Percentiles rank a stretch among this genome's conserved stretches.
Conservation (phyloP, 805 yeast species). For the Tanozyma kutaoensis region DNA sequence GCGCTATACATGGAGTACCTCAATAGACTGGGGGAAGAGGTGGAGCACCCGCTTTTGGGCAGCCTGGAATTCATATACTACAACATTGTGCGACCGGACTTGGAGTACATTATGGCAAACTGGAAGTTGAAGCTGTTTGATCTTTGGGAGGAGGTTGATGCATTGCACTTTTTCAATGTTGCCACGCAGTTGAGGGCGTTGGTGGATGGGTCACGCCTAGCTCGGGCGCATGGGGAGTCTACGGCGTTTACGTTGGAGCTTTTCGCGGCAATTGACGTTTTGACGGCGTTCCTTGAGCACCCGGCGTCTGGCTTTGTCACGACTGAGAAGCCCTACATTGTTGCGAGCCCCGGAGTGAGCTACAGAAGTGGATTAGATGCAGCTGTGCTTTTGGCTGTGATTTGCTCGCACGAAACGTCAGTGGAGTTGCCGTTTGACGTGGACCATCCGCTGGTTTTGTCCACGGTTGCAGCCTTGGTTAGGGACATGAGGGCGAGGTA, state of each 20-base stretch:
- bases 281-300: slow-evolving; percentile 23
- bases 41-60: slow-evolving; percentile 13
- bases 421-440: slow-evolving; percentile 48
- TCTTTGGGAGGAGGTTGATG: slow-evolving; percentile 81
- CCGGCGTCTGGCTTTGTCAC: slow-evolving; percentile 32
- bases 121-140: slow-evolving; percentile 72
- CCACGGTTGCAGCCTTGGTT: slow-evolving; percentile 50
- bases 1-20: slow-evolving; percentile 38
- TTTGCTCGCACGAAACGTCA: slow-evolving; percentile 30
- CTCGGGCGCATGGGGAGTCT: slow-evolving; percentile 12
- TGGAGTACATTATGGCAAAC: slow-evolving; percentile 42
- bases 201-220: slow-evolving; percentile 35
- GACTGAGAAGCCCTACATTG: slow-evolving; percentile 53
- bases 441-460: slow-evolving; percentile 41
- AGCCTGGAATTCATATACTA: slow-evolving; percentile 28
- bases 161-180: slow-evolving; percentile 69
- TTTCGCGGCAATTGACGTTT: slow-evolving; percentile 13
- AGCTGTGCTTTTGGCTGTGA: slow-evolving; percentile 47
- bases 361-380: slow-evolving; percentile 76
- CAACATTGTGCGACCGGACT: slow-evolving; percentile 53
- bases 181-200: slow-evolving; percentile 64
- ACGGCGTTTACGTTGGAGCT: slow-evolving; percentile 14
- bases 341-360: slow-evolving; percentile 20
- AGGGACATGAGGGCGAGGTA: slow-evolving; percentile 61
- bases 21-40: slow-evolving; percentile 8